phyloP scores from a whole-genome alignment of 305 asterid species.

The Rubia tinctorum region DNA sequence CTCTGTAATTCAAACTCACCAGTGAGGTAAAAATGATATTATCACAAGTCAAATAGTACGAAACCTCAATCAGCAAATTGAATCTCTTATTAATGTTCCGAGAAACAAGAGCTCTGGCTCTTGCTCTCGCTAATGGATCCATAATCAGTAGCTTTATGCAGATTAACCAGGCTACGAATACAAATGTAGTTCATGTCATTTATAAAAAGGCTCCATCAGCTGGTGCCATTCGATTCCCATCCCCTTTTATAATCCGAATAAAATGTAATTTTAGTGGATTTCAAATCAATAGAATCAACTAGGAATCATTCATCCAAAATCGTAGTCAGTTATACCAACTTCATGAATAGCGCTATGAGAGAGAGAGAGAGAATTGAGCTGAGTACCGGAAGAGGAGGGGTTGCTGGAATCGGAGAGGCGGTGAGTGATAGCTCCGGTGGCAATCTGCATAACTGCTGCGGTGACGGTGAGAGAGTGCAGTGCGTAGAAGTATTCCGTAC shows the following conservation, averaged over 20 bases:
- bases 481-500: constrained; percentile 2
- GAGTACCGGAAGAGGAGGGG: background rate
- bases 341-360: background rate
- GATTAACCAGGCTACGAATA: background rate
- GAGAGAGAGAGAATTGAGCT: background rate
- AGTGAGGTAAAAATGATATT: background rate
- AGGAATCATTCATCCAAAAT: background rate
- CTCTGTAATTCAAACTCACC: background rate
- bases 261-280: background rate
- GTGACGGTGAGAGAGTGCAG: background rate
- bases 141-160: background rate
- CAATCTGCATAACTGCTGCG: constrained; percentile 1
- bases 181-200: constrained; percentile 6
- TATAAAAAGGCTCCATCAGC: background rate
- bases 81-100: background rate
- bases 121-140: background rate
- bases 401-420: background rate
- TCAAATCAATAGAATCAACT: background rate
- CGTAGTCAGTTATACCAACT: background rate
- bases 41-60: background rate
- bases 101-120: background rate
- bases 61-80: background rate
- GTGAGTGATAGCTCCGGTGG: background rate
- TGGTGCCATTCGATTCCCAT: background rate
- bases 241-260: background rate